Evolutionary conservation across 2,329 filamentous ascomycete genomes (phyloP), one percentile per base, ranked within the genome.

Genomic region (Diaporthe aspalathi): DNA sequence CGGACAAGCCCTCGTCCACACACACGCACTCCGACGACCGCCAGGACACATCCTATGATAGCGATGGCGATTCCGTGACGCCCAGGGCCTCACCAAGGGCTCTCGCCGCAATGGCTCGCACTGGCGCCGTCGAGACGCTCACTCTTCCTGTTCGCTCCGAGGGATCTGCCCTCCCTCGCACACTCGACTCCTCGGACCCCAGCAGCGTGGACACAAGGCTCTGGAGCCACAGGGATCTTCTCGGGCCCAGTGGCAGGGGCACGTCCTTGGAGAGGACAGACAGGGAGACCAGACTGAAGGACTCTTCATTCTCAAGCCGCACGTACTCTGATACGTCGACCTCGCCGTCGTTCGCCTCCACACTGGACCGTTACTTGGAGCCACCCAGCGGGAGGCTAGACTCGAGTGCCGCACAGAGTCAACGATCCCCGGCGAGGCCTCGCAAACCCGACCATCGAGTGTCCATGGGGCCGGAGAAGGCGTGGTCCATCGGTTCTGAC

Each of bases 401-500:
- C 67, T 20, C n/a, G 24, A 29, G 43, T 40, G n/a, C 40, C 38
- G 38, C 67, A 35, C 24, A 70, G 40, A 66, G 62, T 20, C 50
- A 38, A 35, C 54, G 32, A 20, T 71, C 71, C 29, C 71, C 71
- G 5, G 52, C 24, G 43, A 79, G 81, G 47, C 78, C 80, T 69
- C 82, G 80, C 78, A 82, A 79, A 72, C 76, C 79, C 14, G 84
- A 86, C 5, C 82, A 85, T 62, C 81, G 84, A 12, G 72, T 83
- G 16, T 82, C 83, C 22, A 79, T 81, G 73, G 85, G 80, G 0
- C 81, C 86, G 0, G 89, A 91, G 77, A 91, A 90, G 77, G 87
- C 85, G 22, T 91, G 89, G 89, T 91, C 89, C 24, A 91, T 91
- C 77, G 88, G 87, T 5, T 84, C 86, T 27, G 84, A 82, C 11